Evolutionary conservation across 495 filamentous ascomycete genomes (phyloP).

Genomic region (Terfezia boudieri): DNA sequence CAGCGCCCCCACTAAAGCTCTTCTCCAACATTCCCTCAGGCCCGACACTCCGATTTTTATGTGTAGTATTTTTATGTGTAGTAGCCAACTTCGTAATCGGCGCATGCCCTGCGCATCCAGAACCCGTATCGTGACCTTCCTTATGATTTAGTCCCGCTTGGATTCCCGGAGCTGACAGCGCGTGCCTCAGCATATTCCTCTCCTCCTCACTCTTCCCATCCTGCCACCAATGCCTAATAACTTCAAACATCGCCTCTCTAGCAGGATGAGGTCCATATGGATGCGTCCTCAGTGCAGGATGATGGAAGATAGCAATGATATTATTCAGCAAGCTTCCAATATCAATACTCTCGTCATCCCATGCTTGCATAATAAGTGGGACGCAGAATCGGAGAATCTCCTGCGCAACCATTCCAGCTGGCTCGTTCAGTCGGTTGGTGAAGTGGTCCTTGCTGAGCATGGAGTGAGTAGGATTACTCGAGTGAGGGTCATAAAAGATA

Average conservation of each 20-base stretch:
- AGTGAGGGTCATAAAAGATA: constrained; percentile 59
- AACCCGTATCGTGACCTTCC: constrained; percentile 25
- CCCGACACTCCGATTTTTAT: too few species aligned
- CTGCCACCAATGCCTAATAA: constrained; percentile 64
- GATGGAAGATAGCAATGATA: constrained; percentile 66
- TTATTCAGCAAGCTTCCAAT: constrained; percentile 41
- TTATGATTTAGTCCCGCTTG: constrained; percentile 55
- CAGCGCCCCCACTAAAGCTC: too few species aligned
- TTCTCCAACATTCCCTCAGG: too few species aligned
- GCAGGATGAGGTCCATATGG: constrained; percentile 53
- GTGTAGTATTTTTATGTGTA: too few species aligned
- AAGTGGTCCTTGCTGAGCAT: constrained; percentile 95
- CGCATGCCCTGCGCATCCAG: background rate
- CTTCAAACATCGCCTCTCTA: constrained; percentile 52
- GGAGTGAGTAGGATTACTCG: constrained; percentile 68
- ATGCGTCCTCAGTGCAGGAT: constrained; percentile 52
- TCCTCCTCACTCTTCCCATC: constrained; percentile 32
- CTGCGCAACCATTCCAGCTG: constrained; percentile 61
- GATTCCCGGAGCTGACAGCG: constrained; percentile 55
- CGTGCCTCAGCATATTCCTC: constrained; percentile 40
- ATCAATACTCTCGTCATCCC: constrained; percentile 55
- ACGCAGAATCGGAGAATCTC: constrained; percentile 59
- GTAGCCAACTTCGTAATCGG: too few species aligned
- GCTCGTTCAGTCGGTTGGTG: constrained; percentile 65
- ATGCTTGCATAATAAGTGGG: constrained; percentile 63